phyloP scores from a whole-genome alignment of 225 moss, liverwort and hornwort species.

The Polytrichum commune region DNA sequence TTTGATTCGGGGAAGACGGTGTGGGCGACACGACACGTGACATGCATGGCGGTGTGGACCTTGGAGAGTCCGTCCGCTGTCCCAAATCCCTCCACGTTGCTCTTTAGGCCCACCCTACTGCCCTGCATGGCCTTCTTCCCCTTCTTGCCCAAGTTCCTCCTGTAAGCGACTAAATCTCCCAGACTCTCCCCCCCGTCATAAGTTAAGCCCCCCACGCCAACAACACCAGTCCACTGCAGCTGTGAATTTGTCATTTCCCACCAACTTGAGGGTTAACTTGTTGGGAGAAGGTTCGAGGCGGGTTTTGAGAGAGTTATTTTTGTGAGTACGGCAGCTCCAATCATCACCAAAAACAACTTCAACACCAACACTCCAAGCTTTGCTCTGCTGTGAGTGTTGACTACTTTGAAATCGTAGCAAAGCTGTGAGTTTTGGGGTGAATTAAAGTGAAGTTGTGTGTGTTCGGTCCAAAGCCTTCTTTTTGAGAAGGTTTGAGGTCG shows the following conservation, averaged over 20 bases:
- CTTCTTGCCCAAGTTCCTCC: background rate
- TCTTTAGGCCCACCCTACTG: background rate
- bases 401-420: background rate
- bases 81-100: background rate
- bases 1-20: no score
- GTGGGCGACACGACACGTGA: background rate
- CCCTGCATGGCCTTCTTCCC: no score
- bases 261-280: no score
- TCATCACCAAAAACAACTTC: no score
- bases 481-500: no score
- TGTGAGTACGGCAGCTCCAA: no score
- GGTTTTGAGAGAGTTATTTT: no score
- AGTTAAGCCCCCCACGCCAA: background rate
- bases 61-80: constrained; percentile 1
- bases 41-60: constrained; percentile 1
- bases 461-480: no score
- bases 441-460: no score
- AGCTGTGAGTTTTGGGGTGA: no score
- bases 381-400: background rate
- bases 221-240: background rate
- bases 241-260: background rate
- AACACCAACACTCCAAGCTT: no score
- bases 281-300: no score
- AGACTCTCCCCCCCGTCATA: background rate
- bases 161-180: background rate